phyloP scores from a whole-genome alignment of 257 asterid species.

The Jasminum sambac region DNA sequence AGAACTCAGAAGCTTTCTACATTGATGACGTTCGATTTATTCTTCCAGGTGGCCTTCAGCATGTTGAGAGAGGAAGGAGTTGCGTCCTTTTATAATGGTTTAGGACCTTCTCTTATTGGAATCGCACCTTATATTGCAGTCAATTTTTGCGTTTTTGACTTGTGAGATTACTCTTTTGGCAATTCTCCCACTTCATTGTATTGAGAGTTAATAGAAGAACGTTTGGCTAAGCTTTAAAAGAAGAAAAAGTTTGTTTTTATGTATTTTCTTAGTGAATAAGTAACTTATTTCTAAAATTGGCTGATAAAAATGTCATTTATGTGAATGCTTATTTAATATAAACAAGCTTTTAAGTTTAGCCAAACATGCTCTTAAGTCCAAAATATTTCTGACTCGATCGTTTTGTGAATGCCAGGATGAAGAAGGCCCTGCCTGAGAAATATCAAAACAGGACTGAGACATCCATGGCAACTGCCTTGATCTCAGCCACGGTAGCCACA shows the following conservation, averaged over 20 bases:
- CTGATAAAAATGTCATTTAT: not conserved
- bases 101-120: constrained; percentile 95
- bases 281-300: not conserved
- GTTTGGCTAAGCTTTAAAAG: not conserved
- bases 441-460: constrained; percentile 85
- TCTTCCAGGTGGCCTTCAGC: constrained; percentile 75
- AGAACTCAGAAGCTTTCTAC: not conserved
- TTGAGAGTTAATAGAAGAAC: not conserved
- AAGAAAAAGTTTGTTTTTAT: not conserved
- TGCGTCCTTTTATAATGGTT: constrained; percentile 80
- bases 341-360: not conserved
- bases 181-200: constrained; percentile 19
- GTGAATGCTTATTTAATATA: not conserved
- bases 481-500: constrained; percentile 93
- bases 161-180: constrained; percentile 66
- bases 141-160: constrained; percentile 94
- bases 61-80: constrained; percentile 93
- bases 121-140: constrained; percentile 95
- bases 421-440: constrained; percentile 83
- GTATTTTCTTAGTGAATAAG: not conserved
- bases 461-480: constrained; percentile 66
- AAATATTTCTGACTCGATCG: constrained; percentile 10
- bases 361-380: not conserved
- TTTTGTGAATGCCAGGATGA: constrained; percentile 60
- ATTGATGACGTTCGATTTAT: constrained; percentile 17